Evolutionary conservation across 1,284 basidiomycete genomes (phyloP).

Genomic region (Meira miltonrushii): DNA sequence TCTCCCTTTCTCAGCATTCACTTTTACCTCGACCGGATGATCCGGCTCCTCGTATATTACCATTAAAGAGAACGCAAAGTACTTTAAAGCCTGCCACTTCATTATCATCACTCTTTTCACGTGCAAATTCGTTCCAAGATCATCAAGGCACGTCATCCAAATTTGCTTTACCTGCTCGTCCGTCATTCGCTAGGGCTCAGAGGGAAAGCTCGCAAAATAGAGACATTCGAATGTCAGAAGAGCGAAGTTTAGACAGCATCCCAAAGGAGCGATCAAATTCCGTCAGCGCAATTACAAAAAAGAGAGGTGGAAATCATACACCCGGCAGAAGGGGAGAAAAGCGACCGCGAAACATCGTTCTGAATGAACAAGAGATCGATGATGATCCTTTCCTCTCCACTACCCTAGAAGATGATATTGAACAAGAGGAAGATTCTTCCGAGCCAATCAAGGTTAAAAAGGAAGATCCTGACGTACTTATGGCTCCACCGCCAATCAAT

Average conservation of each 20-base stretch:
- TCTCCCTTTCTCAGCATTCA: not conserved
- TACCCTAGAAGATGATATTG: not conserved
- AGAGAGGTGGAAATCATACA: slow-evolving; percentile 19
- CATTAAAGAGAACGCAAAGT: too few species aligned
- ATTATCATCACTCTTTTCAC: too few species aligned
- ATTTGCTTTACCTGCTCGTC: too few species aligned
- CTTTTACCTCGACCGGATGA: slow-evolving; percentile 1
- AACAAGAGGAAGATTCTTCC: not conserved
- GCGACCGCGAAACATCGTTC: slow-evolving; percentile 5
- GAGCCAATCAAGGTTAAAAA: not conserved
- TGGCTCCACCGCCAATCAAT: too few species aligned
- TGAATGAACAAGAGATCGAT: not conserved
- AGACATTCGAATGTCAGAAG: too few species aligned
- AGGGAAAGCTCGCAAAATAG: too few species aligned
- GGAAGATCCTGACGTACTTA: not conserved
- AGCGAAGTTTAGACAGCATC: too few species aligned
- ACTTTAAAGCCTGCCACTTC: too few species aligned
- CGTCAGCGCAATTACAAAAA: not conserved
- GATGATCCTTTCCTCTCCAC: not conserved
- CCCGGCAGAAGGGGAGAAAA: slow-evolving; percentile 37
- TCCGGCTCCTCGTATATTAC: slow-evolving; percentile 4
- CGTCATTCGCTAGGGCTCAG: too few species aligned
- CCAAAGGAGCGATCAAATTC: not conserved
- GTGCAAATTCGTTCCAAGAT: too few species aligned
- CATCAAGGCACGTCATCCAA: too few species aligned